These are phyloP conservation scores for Trichoderma endophyticum DNA, from an alignment of 2,329 filamentous ascomycete species.

Conservation along the genomic window DNA sequence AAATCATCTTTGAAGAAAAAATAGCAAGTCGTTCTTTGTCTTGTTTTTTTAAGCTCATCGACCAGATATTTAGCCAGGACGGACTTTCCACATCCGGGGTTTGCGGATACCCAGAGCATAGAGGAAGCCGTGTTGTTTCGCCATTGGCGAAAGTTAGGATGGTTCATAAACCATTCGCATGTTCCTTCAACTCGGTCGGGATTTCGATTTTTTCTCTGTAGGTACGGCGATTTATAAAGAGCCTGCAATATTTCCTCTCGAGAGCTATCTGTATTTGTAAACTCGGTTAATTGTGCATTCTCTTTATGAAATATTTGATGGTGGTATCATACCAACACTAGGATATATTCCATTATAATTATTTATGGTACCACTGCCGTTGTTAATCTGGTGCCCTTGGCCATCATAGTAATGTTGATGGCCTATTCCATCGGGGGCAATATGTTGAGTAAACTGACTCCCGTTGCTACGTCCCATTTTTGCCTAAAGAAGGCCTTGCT, in stretches of 20 bases:
- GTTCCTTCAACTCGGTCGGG: constrained; percentile 28
- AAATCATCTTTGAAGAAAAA: constrained; percentile 47
- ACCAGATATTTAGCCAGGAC: constrained; percentile 24
- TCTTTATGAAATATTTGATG: too few relatives aligned
- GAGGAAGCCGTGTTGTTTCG: constrained; percentile 20
- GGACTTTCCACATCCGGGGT: constrained; percentile 36
- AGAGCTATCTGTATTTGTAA: neutral
- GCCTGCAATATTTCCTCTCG: neutral
- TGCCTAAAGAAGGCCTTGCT: too few relatives aligned
- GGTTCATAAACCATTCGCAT: constrained; percentile 33
- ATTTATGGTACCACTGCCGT: too few relatives aligned
- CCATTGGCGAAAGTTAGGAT: constrained; percentile 29
- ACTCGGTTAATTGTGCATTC: too few relatives aligned
- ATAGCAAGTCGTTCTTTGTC: constrained; percentile 32
- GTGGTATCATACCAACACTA: too few relatives aligned
- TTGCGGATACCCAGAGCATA: constrained; percentile 34
- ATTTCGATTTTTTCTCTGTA: constrained; percentile 28
- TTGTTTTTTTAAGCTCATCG: constrained; percentile 25
- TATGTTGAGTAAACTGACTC: too few relatives aligned
- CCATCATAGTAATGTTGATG: too few relatives aligned
- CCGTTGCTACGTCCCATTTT: too few relatives aligned
- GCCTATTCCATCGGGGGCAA: too few relatives aligned
- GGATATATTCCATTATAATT: too few relatives aligned
- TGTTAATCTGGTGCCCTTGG: too few relatives aligned
- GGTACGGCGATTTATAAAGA: neutral